A percentile compares a stretch with the other conserved stretches of the same genome.
phyloP scores from a whole-genome alignment of 495 filamentous ascomycete genomes.

The Tuber borchii region DNA sequence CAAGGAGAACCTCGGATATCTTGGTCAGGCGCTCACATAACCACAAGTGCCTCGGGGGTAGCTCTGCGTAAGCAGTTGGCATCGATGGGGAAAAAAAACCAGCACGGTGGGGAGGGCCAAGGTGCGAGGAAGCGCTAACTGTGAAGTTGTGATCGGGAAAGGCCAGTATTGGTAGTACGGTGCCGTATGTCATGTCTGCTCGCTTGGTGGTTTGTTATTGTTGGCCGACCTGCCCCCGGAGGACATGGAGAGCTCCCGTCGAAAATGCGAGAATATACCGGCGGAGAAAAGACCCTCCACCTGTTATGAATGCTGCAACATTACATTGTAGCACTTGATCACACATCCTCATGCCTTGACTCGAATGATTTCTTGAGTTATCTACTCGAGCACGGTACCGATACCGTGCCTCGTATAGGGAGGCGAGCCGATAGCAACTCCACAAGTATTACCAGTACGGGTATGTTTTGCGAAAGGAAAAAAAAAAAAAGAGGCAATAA shows the following conservation, averaged over 20 bases:
- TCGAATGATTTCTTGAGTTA: not conserved
- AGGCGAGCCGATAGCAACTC: not conserved
- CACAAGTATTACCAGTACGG: not conserved
- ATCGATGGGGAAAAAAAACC: not conserved
- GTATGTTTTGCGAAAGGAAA: no score
- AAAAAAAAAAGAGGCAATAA: not conserved
- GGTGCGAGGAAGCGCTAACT: not conserved
- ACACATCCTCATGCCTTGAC: not conserved
- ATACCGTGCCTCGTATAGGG: not conserved
- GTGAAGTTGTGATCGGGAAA: not conserved
- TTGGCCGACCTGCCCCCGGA: not conserved
- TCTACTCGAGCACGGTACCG: no score
- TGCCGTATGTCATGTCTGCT: no score
- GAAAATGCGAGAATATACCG: not conserved
- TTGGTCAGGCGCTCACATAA: slow-evolving; percentile 1
- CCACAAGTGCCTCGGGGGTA: not conserved
- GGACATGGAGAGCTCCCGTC: not conserved
- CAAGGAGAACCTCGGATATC: not conserved
- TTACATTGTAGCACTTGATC: no score
- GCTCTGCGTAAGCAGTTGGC: not conserved
- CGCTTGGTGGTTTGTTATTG: not conserved
- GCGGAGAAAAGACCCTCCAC: not conserved
- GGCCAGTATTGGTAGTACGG: no score
- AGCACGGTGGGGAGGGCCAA: not conserved
- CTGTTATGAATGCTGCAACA: not conserved